Base-by-base conservation (phyloP, 1,284 basidiomycete species). In the Rhodofomes roseus region DNA sequence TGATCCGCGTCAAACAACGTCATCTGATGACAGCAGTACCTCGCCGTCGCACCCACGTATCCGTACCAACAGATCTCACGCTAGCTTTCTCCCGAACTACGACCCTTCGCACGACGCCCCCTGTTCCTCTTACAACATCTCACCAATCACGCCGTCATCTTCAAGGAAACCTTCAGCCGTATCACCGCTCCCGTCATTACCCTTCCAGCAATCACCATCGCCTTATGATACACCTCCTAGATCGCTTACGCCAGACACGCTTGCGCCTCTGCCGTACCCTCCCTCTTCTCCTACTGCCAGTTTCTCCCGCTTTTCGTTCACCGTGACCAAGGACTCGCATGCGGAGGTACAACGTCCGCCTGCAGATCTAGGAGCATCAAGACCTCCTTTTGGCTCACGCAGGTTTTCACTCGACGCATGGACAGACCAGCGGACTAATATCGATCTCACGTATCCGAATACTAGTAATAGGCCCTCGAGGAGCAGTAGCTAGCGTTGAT, bases 1-100 rank as follows among this genome's bases (percentile, higher is more conserved):
- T 43, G 44, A 57, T 29, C 36, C 65, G 14, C 65, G 65, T 9
- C 66, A 68, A n/a, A 54, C 66, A 1, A 65, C 63, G 59, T 70
- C 71, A 0, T 66, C 69, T 5, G 59, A 66, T 55, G 66, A 62
- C 48, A 63, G 63, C 16, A 58, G n/a, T 14, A 25, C 57, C 16
- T 68, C 69, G 16, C 59, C 58, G 31, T 61, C 65, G 56, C 60
- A 60, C 16, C 60, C 65, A 22, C 63, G 61, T 16, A 57, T 62
- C n/a, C 60, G 57, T 9, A 56, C 59, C n/a, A 61, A 43, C 39
- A 34, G 51, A 18, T 37, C 50, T 2, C 60, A 53, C 18, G 56
- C 56, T n/a, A 63, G 58, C 9, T 61, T 60, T 41, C 58, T 54
- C 29, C 25, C 59, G n/a, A 40, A 55, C 25, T 46, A 46, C 43